Percentiles rank a stretch among this genome's conserved stretches.
Conservation (phyloP, 75 land plant species). For the Chamaecyparis obtusa region DNA sequence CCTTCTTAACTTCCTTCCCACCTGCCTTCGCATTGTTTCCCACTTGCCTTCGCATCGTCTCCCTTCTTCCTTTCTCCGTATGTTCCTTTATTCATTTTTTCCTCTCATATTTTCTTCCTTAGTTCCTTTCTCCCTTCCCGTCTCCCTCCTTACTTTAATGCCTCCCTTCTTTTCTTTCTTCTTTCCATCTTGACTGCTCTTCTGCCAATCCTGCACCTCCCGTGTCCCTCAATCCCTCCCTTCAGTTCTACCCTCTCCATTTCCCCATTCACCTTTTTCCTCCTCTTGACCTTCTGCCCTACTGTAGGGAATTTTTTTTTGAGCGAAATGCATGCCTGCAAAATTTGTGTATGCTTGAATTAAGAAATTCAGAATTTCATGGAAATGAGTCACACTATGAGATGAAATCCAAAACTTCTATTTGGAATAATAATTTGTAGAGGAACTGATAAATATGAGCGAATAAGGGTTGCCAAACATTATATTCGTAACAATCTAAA, state of each 20-base stretch:
- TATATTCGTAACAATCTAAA: background rate
- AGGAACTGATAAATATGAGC: background rate
- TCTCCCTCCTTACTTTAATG: no score
- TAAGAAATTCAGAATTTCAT: background rate
- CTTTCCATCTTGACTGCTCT: background rate
- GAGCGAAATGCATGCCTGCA: background rate
- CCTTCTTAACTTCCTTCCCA: no score
- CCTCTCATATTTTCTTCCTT: background rate
- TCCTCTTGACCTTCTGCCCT: no score
- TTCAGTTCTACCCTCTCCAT: no score
- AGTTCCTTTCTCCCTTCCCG: background rate
- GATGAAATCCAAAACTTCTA: background rate
- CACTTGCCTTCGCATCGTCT: no score
- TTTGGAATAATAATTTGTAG: background rate
- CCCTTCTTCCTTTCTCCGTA: no score
- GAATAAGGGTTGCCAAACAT: background rate
- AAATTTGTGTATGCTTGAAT: background rate
- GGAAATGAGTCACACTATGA: background rate
- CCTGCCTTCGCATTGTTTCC: no score
- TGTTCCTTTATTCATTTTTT: no score
- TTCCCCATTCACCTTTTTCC: no score
- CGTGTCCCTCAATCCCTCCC: no score
- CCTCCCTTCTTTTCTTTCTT: background rate
- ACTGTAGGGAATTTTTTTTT: background rate
- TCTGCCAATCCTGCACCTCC: no score